These are phyloP conservation scores for Stellera chamaejasme DNA, from an alignment of 345 rosid species.

Conservation along the genomic window DNA sequence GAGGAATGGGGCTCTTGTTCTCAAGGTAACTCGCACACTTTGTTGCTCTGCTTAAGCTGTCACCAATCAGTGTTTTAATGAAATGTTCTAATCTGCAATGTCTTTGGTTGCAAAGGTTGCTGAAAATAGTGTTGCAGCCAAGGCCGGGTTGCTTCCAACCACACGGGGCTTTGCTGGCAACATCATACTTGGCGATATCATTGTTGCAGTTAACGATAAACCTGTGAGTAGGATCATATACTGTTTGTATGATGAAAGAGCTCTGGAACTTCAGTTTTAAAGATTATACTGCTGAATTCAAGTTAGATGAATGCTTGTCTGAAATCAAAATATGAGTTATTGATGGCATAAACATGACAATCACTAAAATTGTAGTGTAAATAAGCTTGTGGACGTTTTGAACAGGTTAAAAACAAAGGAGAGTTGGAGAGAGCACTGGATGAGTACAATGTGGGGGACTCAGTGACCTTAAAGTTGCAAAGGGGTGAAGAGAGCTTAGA, in stretches of 20 bases:
- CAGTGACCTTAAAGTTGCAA: conserved; percentile 51
- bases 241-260: not conserved
- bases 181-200: conserved; percentile 78
- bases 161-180: conserved; percentile 87
- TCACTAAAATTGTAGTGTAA: not conserved
- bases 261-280: not conserved
- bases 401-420: conserved; percentile 80
- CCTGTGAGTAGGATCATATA: conserved; percentile 38
- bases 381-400: not conserved
- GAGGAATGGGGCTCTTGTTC: conserved; percentile 79
- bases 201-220: conserved; percentile 58
- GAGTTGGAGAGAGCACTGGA: conserved; percentile 65
- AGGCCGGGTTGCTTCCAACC: conserved; percentile 69
- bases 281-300: not conserved
- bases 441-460: conserved; percentile 73
- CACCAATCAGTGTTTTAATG: not conserved
- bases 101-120: conserved; percentile 45
- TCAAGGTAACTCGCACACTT: conserved; percentile 39
- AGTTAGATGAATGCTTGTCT: not conserved
- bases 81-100: not conserved
- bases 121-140: conserved; percentile 57
- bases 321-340: not conserved
- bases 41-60: not conserved
- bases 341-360: too few relatives aligned
- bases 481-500: conserved; percentile 63